Evolutionary conservation across 768 basidiomycete genomes (phyloP).

Genomic region (Lentinus brumalis): DNA sequence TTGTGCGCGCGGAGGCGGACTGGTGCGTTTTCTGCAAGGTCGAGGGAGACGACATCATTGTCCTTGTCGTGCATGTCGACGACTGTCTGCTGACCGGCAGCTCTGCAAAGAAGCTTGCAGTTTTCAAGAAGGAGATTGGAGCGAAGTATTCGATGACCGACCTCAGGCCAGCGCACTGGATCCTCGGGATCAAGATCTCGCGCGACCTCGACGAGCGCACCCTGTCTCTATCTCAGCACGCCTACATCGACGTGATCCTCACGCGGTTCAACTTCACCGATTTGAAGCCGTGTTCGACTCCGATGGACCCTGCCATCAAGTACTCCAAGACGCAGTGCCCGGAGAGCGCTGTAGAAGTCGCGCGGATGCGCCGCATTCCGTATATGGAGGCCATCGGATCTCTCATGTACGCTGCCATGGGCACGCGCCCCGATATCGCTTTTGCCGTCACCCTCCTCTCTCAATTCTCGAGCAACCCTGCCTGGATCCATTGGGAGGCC

Average conservation of each 20-base stretch:
- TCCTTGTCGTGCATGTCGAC: constrained; percentile 23
- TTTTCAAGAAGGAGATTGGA: no score
- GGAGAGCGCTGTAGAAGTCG: constrained; percentile 5
- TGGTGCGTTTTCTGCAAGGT: constrained; percentile 15
- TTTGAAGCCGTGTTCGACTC: constrained; percentile 1
- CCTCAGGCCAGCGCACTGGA: constrained; percentile 16
- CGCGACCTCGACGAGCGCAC: constrained; percentile 15
- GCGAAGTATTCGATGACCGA: constrained; percentile 7
- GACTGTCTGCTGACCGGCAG: constrained; percentile 1
- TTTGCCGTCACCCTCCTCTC: no score
- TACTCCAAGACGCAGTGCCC: constrained; percentile 7
- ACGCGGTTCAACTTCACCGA: constrained; percentile 11
- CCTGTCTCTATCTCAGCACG: constrained; percentile 14
- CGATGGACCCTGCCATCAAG: constrained; percentile 3
- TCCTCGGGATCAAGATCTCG: constrained; percentile 20
- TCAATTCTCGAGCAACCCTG: constrained; percentile 26
- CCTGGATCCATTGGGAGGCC: constrained; percentile 21
- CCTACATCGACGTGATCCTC: constrained; percentile 20
- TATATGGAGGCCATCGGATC: constrained; percentile 29
- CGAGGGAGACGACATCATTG: not conserved
- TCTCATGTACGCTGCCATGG: constrained; percentile 30
- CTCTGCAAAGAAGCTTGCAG: no score
- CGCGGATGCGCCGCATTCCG: constrained; percentile 10
- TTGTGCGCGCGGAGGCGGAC: constrained; percentile 13
- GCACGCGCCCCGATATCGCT: constrained; percentile 35